Conservation (phyloP, 2,329 filamentous ascomycete species). For the Stenocarpella maydis region DNA sequence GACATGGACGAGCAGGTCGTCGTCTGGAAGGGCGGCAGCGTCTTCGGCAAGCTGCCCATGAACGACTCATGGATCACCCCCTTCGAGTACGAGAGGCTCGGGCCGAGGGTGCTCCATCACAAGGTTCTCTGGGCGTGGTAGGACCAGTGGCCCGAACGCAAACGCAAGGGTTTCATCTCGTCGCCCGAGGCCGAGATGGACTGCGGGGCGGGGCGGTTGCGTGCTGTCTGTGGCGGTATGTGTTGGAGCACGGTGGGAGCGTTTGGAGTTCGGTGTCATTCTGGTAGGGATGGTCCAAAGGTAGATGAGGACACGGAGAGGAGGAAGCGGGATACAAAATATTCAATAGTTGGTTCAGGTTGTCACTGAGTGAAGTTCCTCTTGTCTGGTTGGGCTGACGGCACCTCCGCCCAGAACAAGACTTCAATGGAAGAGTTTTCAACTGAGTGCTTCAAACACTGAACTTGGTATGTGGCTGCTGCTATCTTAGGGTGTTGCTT, state of each 20-base stretch:
- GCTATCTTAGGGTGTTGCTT: neutral
- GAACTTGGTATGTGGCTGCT: neutral
- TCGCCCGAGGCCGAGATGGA: too few species aligned
- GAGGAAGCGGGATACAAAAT: neutral
- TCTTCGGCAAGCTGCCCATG: slow-evolving; percentile 89
- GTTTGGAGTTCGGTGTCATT: slow-evolving; percentile 24
- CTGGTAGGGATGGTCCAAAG: neutral
- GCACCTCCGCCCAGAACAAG: neutral
- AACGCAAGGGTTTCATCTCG: neutral
- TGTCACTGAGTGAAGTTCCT: neutral
- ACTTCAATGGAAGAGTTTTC: neutral
- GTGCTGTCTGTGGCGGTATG: too few species aligned
- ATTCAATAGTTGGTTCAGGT: neutral
- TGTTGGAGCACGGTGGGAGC: neutral
- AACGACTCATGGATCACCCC: slow-evolving; percentile 96
- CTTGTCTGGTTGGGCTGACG: neutral
- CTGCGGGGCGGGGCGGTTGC: neutral
- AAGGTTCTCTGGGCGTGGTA: slow-evolving; percentile 75
- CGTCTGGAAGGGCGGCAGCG: slow-evolving; percentile 95
- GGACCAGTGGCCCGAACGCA: neutral
- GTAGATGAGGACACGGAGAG: neutral
- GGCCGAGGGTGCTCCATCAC: slow-evolving; percentile 82
- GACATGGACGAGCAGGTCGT: slow-evolving; percentile 98
- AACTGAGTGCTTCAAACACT: neutral
- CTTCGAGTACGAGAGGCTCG: slow-evolving; percentile 87